Evolutionary conservation across 2,329 filamentous ascomycete genomes (phyloP), one percentile per base, ranked within the genome.

Genomic region (Hypoxylon sp.): DNA sequence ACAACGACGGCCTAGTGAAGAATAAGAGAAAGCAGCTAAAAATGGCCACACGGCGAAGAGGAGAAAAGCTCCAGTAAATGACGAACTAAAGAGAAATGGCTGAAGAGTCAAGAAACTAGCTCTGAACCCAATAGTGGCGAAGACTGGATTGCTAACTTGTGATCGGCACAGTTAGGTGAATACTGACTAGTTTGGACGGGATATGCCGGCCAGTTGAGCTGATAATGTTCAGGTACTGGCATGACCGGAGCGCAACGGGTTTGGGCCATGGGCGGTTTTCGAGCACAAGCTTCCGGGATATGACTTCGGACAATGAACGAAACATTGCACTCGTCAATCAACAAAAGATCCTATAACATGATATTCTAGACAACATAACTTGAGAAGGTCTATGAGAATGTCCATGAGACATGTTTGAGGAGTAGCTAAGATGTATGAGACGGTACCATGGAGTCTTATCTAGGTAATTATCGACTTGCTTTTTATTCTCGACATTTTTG

Each of bases 31-130:
- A n/a, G 42, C 24, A 58, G 42, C 39, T 51, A 50, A 46, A 46
- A 39, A 37, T 44, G 33, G 31, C 6, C 64, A 39, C 14, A 51
- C 42, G 17, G 44, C 19, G 31, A 58, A 59, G 44, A 47, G 50
- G 56, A 48, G 31, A 60, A 48, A 4, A 42, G 33, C 26, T 54
- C 62, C 46, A 66, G 44, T 52, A 44, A 59, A 65, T 55, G 52
- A 61, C 60, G 46, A 51, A 50, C 29, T 31, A 31, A 50, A 55
- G 42, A 26, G 47, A 57, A 44, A 62, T 3, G 50, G 50, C 31
- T 1, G 52, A 52, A 13, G 50, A 63, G 62, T 70, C 65, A 65
- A 66, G 65, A 31, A 61, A 63, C 48, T 54, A 53, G 33, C 63
- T 48, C 39, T 56, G 53, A 69, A 71, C 54, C 42, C 62, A 46